Conservation (phyloP, 345 rosid genomes). For the Populus alba region DNA sequence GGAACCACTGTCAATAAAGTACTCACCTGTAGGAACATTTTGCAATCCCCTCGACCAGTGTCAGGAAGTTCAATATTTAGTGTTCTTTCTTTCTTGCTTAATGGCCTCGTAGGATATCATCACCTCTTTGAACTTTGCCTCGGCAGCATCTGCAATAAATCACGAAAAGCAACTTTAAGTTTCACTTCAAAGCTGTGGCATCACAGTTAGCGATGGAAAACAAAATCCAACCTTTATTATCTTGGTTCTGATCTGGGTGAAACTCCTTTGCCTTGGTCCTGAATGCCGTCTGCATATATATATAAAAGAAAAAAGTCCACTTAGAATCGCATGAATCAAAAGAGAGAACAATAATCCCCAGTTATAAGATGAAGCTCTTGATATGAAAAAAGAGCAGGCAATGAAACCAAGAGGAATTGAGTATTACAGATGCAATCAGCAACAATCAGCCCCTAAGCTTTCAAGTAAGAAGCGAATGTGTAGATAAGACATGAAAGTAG, state of each 20-base stretch:
- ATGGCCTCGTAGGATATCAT: slow-evolving; percentile 86
- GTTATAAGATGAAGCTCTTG: neutral
- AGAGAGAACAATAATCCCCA: neutral
- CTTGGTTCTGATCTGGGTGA: slow-evolving; percentile 95
- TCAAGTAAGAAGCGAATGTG: no score
- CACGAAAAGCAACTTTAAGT: neutral
- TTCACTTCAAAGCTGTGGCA: neutral
- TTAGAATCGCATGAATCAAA: neutral
- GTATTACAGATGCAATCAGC: no score
- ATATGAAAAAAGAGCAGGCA: no score
- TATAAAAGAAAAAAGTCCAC: neutral
- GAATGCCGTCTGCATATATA: slow-evolving; percentile 75
- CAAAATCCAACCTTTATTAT: slow-evolving; percentile 61
- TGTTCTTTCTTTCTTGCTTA: slow-evolving; percentile 63
- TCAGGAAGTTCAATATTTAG: slow-evolving; percentile 11
- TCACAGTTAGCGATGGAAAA: neutral
- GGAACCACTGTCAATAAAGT: no score
- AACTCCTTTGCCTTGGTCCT: slow-evolving; percentile 82
- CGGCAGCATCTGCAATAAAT: slow-evolving; percentile 67
- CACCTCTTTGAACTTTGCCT: slow-evolving; percentile 90
- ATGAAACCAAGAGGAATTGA: no score
- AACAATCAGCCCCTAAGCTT: no score
- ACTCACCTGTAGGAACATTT: no score
- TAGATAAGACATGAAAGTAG: no score
- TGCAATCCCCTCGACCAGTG: neutral